Evolutionary conservation across 345 rosid genomes (phyloP).

Genomic region (Rhizophora mangle): DNA sequence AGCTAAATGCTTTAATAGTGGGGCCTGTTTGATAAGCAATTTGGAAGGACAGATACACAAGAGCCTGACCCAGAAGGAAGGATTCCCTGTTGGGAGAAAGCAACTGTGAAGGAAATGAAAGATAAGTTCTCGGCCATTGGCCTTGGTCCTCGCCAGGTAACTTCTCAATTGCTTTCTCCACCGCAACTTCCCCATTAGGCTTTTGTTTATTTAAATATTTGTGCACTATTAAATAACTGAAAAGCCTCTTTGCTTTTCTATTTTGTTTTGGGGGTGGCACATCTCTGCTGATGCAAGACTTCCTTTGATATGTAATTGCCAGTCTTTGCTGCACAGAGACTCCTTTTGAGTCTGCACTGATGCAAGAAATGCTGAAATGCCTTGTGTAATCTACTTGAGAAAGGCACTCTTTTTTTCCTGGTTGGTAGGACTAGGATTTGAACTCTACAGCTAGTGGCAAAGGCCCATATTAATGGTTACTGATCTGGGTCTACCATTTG

Average conservation of each 20-base stretch:
- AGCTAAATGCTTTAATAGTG: slow-evolving; percentile 41
- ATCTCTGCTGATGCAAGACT: too few species aligned
- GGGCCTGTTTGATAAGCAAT: slow-evolving; percentile 82
- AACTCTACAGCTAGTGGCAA: too few species aligned
- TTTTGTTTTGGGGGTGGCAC: too few species aligned
- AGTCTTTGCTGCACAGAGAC: too few species aligned
- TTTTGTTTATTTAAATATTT: background rate
- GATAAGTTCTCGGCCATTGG: slow-evolving; percentile 77
- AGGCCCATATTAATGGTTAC: background rate
- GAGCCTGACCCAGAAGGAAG: slow-evolving; percentile 85
- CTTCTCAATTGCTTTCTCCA: background rate
- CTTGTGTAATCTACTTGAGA: background rate
- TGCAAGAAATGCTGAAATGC: too few species aligned
- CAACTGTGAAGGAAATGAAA: slow-evolving; percentile 84
- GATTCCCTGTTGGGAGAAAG: slow-evolving; percentile 75
- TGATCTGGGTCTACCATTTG: slow-evolving; percentile 9
- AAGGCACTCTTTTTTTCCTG: too few species aligned
- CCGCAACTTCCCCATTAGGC: background rate
- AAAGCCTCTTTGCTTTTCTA: too few species aligned
- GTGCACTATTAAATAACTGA: too few species aligned
- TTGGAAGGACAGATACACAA: slow-evolving; percentile 70
- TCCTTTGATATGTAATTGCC: too few species aligned
- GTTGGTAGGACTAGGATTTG: too few species aligned
- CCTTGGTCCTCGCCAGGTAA: slow-evolving; percentile 93
- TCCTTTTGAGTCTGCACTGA: too few species aligned